These are phyloP conservation scores for Pseudocercospora crystallina DNA, from an alignment of 2,329 filamentous ascomycete genomes.

Conservation along the genomic window DNA sequence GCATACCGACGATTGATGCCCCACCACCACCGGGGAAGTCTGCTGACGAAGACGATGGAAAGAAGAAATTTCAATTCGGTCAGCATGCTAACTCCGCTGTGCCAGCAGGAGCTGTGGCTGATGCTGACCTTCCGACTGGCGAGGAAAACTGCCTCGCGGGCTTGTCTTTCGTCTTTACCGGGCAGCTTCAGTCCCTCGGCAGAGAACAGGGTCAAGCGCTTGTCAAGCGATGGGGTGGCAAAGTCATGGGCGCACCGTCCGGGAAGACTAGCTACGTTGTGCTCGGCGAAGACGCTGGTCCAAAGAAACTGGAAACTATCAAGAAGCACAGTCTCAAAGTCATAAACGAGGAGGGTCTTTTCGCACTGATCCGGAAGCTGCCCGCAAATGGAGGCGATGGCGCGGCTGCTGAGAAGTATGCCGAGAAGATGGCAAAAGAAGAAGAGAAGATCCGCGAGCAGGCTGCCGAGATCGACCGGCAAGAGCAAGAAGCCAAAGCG, in stretches of 20 bases:
- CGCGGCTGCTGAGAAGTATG: conserved; percentile 80
- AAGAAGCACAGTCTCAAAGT: conserved; percentile 77
- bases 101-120: conserved; percentile 62
- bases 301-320: conserved; percentile 89
- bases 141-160: conserved; percentile 87
- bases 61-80: conserved; percentile 75
- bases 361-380: conserved; percentile 76
- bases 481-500: conserved; percentile 57
- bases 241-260: conserved; percentile 80
- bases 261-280: conserved; percentile 94
- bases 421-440: conserved; percentile 81
- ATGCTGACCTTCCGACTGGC: conserved; percentile 74
- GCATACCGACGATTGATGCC: conserved; percentile 76
- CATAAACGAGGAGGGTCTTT: conserved; percentile 90
- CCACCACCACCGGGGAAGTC: conserved; percentile 75
- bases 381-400: conserved; percentile 85
- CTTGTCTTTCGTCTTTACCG: conserved; percentile 92
- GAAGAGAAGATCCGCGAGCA: conserved; percentile 78
- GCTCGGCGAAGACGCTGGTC: conserved; percentile 85
- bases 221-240: conserved; percentile 92
- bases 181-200: conserved; percentile 74
- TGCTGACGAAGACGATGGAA: conserved; percentile 39
- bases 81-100: conserved; percentile 49
- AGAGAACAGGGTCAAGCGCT: conserved; percentile 82
- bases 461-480: conserved; percentile 79